Evolutionary conservation across 2,329 filamentous ascomycete species (phyloP), one percentile per base, ranked within the genome.

Genomic region (Fusarium caatingaense): DNA sequence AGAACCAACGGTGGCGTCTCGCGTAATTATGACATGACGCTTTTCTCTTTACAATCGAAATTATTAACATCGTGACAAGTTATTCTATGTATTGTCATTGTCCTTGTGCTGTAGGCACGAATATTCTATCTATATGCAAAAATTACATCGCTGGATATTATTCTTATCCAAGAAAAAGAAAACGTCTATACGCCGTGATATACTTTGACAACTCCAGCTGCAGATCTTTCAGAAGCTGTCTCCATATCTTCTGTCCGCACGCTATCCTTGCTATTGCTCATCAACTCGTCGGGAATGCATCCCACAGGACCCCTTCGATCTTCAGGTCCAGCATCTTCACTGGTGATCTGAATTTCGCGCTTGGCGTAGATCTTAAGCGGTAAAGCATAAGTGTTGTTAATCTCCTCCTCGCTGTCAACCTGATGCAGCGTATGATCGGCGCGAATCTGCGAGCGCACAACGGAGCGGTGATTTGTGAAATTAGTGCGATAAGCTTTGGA

Each of bases 351-450:
- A 11, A 80, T 71, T 49, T 81, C 79, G 64, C 77, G 77, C 37
- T 76, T 76, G 46, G 76, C 77, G 60, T 80, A 81, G 37, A 81
- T 81, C 72, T 77, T 77, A 13, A 81, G 70, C n/a, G 79, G 79
- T 40, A 80, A 68, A 7, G 69, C 68, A 54, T 74, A 77, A 3
- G 68, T 72, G 28, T 68, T 58, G 62, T 79, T 80, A 66, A 81
- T 79, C 34, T 78, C 73, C 64, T 82, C 80, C 61, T 81, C 79
- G 69, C 80, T 82, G 34, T 78, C 76, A 5, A 78, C 73, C 6
- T 66, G 68, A 12, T 74, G 72, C 40, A 79, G 62, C 28, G 60
- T 69, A 10, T 68, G 66, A 18, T 76, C 77, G 44, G 64, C 68
- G 41, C 64, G 64, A 55, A 57, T 60, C 7, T 70, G 67, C 23